Percentiles rank a stretch among this genome's conserved stretches.
These are phyloP conservation scores for Periconia sp. DNA, from an alignment of 2,329 filamentous ascomycete genomes.

Conservation along the genomic window DNA sequence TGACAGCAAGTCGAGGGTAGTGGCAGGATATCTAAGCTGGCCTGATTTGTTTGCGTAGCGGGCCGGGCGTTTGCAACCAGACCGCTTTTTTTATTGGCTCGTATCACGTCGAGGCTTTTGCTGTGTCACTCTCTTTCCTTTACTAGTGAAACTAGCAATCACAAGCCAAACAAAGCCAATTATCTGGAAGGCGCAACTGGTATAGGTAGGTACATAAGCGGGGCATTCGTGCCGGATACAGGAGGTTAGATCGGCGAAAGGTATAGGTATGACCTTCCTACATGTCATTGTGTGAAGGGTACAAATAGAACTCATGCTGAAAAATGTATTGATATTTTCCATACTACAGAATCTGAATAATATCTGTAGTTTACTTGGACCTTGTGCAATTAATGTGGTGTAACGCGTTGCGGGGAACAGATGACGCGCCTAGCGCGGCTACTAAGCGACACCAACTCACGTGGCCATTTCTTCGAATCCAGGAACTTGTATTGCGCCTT, in stretches of 20 bases:
- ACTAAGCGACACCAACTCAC: constrained; percentile 30
- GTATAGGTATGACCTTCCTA: not conserved
- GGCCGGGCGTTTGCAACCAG: not conserved
- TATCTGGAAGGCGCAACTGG: not conserved
- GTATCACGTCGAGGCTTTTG: not conserved
- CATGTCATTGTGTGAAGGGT: too few relatives aligned
- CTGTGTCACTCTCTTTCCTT: not conserved
- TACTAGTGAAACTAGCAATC: too few relatives aligned
- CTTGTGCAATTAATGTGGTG: not conserved
- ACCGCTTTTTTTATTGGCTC: not conserved
- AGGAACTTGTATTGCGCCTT: not conserved
- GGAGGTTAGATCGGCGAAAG: not conserved
- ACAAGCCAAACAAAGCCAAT: not conserved
- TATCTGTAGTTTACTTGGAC: too few relatives aligned
- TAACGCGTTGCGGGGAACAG: constrained; percentile 10
- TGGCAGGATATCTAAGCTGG: not conserved
- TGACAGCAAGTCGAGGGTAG: not conserved
- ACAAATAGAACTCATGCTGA: too few relatives aligned
- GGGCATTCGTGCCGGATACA: too few relatives aligned
- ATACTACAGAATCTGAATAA: too few relatives aligned
- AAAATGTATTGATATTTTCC: too few relatives aligned
- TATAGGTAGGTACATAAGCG: too few relatives aligned
- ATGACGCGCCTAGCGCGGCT: constrained; percentile 9
- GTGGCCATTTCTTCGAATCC: constrained; percentile 14
- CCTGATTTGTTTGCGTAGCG: not conserved